Evolutionary conservation across 495 filamentous ascomycete species (phyloP).

Genomic region (Podospora anserina): DNA sequence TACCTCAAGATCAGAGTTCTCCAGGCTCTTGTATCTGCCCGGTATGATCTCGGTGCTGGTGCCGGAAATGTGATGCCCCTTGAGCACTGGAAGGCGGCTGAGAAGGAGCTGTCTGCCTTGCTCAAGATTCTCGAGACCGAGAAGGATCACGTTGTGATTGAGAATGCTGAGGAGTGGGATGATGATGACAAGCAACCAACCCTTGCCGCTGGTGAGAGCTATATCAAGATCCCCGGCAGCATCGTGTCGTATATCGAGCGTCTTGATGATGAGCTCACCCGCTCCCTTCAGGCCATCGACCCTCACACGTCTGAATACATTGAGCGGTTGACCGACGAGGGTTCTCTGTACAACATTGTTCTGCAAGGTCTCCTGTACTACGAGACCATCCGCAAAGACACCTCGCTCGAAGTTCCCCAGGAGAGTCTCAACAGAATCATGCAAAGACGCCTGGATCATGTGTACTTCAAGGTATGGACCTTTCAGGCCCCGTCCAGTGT

Average conservation of each 20-base stretch:
- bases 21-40: slow-evolving; percentile 84
- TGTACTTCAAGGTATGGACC: slow-evolving; percentile 86
- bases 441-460: slow-evolving; percentile 90
- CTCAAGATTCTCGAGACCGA: slow-evolving; percentile 76
- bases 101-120: slow-evolving; percentile 75
- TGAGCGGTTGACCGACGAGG: slow-evolving; percentile 87
- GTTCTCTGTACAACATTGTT: slow-evolving; percentile 86
- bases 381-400: slow-evolving; percentile 68
- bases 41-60: slow-evolving; percentile 88
- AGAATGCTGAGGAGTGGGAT: slow-evolving; percentile 96
- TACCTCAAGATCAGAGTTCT: slow-evolving; percentile 96
- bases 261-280: slow-evolving; percentile 94
- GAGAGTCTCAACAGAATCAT: slow-evolving; percentile 86
- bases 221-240: slow-evolving; percentile 86
- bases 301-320: slow-evolving; percentile 99
- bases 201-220: slow-evolving; percentile 64
- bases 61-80: slow-evolving; percentile 81
- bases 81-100: slow-evolving; percentile 95
- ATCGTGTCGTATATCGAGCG: slow-evolving; percentile 92
- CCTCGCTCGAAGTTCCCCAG: slow-evolving; percentile 69
- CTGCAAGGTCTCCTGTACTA: slow-evolving; percentile 82
- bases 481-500: not conserved
- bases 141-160: slow-evolving; percentile 75
- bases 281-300: slow-evolving; percentile 93
- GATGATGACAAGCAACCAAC: slow-evolving; percentile 91